Conservation (phyloP, 2,329 filamentous ascomycete species). For the Didymella lethalis region DNA sequence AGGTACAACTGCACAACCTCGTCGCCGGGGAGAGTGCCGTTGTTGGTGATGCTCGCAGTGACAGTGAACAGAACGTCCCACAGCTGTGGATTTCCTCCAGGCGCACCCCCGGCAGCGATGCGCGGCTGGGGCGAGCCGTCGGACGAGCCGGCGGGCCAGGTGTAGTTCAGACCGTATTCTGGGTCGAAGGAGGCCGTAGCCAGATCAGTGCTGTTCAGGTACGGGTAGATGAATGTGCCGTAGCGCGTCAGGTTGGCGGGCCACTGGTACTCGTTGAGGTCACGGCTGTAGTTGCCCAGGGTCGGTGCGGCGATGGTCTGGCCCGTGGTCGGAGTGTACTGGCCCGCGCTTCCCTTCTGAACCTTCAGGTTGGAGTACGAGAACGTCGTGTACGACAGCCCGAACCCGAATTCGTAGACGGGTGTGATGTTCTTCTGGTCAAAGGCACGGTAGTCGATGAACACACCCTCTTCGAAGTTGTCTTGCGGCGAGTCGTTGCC, state of each 20-base stretch:
- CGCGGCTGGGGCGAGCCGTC: constrained; percentile 66
- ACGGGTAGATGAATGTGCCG: constrained; percentile 73
- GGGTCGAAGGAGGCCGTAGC: constrained; percentile 65
- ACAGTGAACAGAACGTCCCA: constrained; percentile 75
- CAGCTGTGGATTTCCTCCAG: constrained; percentile 67
- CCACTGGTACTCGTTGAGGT: constrained; percentile 72
- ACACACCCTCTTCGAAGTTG: constrained; percentile 78
- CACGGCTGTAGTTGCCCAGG: constrained; percentile 69
- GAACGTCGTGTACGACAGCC: constrained; percentile 82
- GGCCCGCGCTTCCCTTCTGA: constrained; percentile 56
- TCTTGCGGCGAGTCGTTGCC: constrained; percentile 71
- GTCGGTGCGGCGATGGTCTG: constrained; percentile 69
- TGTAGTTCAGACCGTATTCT: constrained; percentile 66
- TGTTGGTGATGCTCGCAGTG: constrained; percentile 75
- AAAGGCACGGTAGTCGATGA: constrained; percentile 83
- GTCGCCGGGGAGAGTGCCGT: constrained; percentile 69
- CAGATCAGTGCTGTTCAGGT: constrained; percentile 70
- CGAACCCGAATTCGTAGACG: constrained; percentile 82
- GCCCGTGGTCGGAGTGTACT: constrained; percentile 69
- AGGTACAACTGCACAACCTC: constrained; percentile 81
- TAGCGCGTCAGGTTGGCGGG: constrained; percentile 65
- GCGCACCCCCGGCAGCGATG: constrained; percentile 69
- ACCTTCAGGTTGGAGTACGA: constrained; percentile 73
- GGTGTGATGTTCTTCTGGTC: constrained; percentile 72
- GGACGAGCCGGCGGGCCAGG: constrained; percentile 65